A percentile compares a stretch with the other conserved stretches of the same genome.
These are phyloP conservation scores for Crucihimalaya himalaica DNA, from an alignment of 345 rosid genomes.

Conservation along the genomic window DNA sequence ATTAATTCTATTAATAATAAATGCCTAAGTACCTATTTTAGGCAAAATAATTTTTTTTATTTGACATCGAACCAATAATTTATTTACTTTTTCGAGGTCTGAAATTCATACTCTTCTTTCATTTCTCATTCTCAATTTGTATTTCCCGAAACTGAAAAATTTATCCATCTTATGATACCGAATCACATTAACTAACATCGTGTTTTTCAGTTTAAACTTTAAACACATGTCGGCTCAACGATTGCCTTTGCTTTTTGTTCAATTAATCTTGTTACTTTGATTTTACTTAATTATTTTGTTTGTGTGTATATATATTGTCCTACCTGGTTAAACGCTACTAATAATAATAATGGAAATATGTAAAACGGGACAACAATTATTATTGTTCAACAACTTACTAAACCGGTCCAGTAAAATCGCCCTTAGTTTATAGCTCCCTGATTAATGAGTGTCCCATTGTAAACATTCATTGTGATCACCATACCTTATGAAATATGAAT, in stretches of 20 bases:
- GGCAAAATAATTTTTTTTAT: constrained; percentile 2
- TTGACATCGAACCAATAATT: constrained; percentile 12
- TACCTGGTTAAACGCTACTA: constrained; percentile 20
- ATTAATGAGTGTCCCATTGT: constrained; percentile 31
- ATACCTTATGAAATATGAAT: constrained; percentile 15
- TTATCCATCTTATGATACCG: constrained; percentile 19
- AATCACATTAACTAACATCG: constrained; percentile 34
- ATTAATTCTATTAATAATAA: neutral
- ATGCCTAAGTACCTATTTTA: constrained; percentile 18
- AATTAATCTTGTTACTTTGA: constrained; percentile 4
- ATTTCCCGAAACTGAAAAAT: constrained; percentile 20
- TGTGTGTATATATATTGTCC: neutral
- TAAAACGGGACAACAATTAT: constrained; percentile 2
- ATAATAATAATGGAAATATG: neutral
- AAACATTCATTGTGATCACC: constrained; percentile 27
- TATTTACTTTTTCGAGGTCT: constrained; percentile 1
- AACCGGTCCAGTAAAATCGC: constrained; percentile 26
- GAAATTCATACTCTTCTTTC: constrained; percentile 16
- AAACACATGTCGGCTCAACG: constrained; percentile 29
- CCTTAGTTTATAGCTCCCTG: constrained; percentile 33
- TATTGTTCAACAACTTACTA: constrained; percentile 35
- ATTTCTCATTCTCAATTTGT: constrained; percentile 23
- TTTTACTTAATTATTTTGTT: constrained; percentile 17
- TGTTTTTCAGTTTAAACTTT: constrained; percentile 27
- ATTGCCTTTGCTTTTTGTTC: constrained; percentile 17